Evolutionary conservation across 345 rosid genomes (phyloP).

Genomic region (Mercurialis annua): DNA sequence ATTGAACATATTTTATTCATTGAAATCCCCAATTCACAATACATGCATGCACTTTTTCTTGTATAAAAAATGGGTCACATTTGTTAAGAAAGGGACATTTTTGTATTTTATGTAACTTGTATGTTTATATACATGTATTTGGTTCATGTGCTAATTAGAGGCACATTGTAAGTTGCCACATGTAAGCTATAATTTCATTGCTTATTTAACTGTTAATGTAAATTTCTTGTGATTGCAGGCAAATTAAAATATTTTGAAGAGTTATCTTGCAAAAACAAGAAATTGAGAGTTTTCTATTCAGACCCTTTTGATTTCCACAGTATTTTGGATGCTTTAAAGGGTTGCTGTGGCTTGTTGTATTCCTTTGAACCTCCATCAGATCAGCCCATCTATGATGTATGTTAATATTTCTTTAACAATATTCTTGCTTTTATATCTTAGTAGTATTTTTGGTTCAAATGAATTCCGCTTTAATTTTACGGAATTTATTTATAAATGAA

Average conservation of each 20-base stretch:
- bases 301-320: conserved; percentile 65
- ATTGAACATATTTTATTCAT: neutral
- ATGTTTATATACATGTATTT: neutral
- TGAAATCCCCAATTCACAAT: neutral
- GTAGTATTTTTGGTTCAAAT: no score
- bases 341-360: conserved; percentile 59
- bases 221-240: conserved; percentile 12
- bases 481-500: no score
- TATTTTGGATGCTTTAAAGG: conserved; percentile 46
- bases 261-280: conserved; percentile 23
- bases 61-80: neutral
- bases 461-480: no score
- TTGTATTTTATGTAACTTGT: neutral
- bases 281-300: conserved; percentile 41
- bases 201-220: neutral
- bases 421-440: neutral
- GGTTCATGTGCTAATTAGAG: neutral
- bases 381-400: conserved; percentile 49
- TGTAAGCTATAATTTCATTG: neutral
- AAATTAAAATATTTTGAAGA: conserved; percentile 23
- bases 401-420: neutral
- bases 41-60: conserved; percentile 1
- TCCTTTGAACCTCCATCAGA: conserved; percentile 49
- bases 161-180: neutral
- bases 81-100: neutral